These are phyloP conservation scores for Dryas integrifolia DNA, from an alignment of 331 rosid genomes.

Conservation along the genomic window DNA sequence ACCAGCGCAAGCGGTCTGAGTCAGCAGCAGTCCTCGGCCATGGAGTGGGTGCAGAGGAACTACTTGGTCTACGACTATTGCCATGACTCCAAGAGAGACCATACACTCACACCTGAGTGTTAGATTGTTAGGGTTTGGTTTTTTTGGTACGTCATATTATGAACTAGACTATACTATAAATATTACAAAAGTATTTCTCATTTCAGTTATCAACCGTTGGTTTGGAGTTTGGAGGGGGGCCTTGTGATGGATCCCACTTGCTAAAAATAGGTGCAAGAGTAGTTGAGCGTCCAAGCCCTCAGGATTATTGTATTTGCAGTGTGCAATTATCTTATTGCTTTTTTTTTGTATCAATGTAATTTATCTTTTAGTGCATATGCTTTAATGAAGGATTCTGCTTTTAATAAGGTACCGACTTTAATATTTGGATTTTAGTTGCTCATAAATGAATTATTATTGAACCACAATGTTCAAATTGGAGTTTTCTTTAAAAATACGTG, in stretches of 20 bases:
- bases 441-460: no score
- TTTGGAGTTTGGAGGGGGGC: constrained; percentile 24
- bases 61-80: constrained; percentile 76
- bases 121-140: constrained; percentile 12
- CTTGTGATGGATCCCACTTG: constrained; percentile 47
- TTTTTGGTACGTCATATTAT: no score
- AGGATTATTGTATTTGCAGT: neutral
- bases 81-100: constrained; percentile 77
- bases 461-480: no score
- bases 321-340: no score
- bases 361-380: no score
- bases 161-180: no score
- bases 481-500: no score
- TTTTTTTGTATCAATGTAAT: neutral
- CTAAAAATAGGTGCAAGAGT: constrained; percentile 28
- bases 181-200: neutral
- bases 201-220: neutral
- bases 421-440: no score
- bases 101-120: constrained; percentile 69
- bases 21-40: constrained; percentile 48
- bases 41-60: constrained; percentile 75
- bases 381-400: no score
- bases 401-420: no score
- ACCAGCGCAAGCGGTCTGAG: constrained; percentile 39
- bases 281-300: constrained; percentile 50